Percentiles rank a stretch among this genome's conserved stretches.
These are phyloP conservation scores for Septoria petroselini DNA, from an alignment of 2,329 filamentous ascomycete species.

Conservation along the genomic window DNA sequence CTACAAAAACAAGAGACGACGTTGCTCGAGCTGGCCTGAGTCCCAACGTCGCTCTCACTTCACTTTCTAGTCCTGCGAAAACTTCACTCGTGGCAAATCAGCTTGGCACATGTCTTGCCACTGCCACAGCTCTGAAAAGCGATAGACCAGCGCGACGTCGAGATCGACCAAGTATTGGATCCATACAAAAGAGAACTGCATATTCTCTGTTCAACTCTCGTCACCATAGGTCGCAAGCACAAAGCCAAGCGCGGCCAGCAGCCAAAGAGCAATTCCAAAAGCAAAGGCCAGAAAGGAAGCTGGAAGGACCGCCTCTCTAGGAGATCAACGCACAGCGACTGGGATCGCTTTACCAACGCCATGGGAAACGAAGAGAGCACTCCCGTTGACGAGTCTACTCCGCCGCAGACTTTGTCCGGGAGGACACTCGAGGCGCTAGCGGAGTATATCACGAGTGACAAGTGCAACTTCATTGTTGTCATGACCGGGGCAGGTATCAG, in stretches of 20 bases:
- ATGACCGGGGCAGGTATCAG: constrained; percentile 90
- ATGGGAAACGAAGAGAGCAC: constrained; percentile 87
- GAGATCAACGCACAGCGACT: constrained; percentile 10
- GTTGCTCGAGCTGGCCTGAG: constrained; percentile 2
- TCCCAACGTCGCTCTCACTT: constrained; percentile 2
- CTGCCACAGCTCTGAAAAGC: not conserved
- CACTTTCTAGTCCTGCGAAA: constrained; percentile 11
- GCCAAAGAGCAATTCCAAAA: constrained; percentile 30
- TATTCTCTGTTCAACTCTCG: constrained; percentile 19
- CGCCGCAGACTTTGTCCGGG: constrained; percentile 62
- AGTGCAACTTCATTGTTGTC: constrained; percentile 71
- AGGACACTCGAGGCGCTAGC: constrained; percentile 73
- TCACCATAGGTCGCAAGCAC: constrained; percentile 53
- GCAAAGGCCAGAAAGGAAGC: constrained; percentile 28
- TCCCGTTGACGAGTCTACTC: constrained; percentile 61
- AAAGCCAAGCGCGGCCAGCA: constrained; percentile 43
- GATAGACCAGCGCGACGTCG: not conserved
- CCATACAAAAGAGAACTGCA: constrained; percentile 17
- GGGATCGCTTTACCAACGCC: constrained; percentile 40
- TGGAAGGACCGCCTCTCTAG: constrained; percentile 23
- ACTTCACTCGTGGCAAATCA: constrained; percentile 15
- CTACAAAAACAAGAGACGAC: not conserved
- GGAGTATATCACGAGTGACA: constrained; percentile 70
- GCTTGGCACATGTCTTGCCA: not conserved
- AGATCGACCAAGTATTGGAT: not conserved